Evolutionary conservation across 2,329 filamentous ascomycete species (phyloP), one percentile per base, ranked within the genome.

Genomic region (Xylariaceae sp.): DNA sequence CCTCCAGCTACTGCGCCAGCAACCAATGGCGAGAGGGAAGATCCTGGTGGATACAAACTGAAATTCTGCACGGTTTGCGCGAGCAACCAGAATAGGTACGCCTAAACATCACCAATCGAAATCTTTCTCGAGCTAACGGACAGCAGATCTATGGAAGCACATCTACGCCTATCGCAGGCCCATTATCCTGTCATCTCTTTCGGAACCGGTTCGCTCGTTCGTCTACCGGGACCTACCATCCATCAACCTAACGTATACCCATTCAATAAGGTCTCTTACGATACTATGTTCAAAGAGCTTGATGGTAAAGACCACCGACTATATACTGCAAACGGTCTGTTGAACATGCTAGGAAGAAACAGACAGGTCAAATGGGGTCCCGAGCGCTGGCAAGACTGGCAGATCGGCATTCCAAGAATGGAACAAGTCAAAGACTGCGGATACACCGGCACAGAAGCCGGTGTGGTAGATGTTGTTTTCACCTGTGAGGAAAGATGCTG

Each of bases 1-100:
- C 37, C 53, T 9, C 27, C 32, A 6, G 47, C 63, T 27, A 55
- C 68, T 3, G 58, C 66, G 26, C 59, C 72, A 35, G 60, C 66
- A 40, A 68, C 72, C 53, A 77, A 78, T 54, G 74, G 74, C 52
- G 72, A 75, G 30, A 72, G 75, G 11, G 76, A 80, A 43, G 76
- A 77, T 19, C 72, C 76, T 30, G 76, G 75, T n/a, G 82, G 79
- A 50, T 96, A 86, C 79, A 96, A 94, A 73, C 81, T 99, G 59
- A 95, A 89, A 69, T 96, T 97, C 73, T 96, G 91, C 77, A 97
- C 94, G 2, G 92, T 99, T n/a, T 99, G 94, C 73, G 94, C 94
- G 6, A 96, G 91, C 67, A 99, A 99, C 67, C 91, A 99, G 72
- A 99, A 99, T 69, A 85, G 94, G 84, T 95, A 78, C 60, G 79